A percentile compares a stretch with the other conserved stretches of the same genome.
phyloP scores from a whole-genome alignment of 257 asterid genomes.

The Cordia subcordata region DNA sequence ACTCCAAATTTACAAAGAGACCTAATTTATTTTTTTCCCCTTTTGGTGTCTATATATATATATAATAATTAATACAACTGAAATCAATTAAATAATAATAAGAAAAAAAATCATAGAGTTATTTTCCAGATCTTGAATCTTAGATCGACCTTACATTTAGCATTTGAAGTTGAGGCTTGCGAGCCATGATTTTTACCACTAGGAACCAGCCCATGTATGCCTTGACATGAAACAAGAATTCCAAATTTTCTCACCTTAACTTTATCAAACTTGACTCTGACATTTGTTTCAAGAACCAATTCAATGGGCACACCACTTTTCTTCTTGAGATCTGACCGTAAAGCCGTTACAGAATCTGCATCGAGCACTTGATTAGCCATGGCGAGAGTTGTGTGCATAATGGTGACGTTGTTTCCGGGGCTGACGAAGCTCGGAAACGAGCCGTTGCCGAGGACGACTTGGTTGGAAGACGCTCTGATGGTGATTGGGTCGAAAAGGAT shows the following conservation, averaged over 20 bases:
- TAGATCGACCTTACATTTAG: conserved; percentile 80
- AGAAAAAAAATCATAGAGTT: conserved; percentile 33
- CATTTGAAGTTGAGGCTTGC: conserved; percentile 35
- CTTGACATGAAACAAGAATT: conserved; percentile 64
- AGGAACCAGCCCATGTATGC: conserved; percentile 52
- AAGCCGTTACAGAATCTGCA: conserved; percentile 35
- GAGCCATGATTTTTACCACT: conserved; percentile 49
- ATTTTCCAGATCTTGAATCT: conserved; percentile 83
- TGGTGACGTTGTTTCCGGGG: conserved; percentile 29
- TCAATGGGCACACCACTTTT: conserved; percentile 49
- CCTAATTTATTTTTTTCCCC: no score
- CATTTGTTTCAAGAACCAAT: conserved; percentile 61
- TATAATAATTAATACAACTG: not conserved
- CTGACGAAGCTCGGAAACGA: conserved; percentile 42
- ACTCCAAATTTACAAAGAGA: no score
- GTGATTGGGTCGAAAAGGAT: conserved; percentile 49
- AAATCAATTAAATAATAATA: not conserved
- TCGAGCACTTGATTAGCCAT: conserved; percentile 39
- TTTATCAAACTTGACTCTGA: conserved; percentile 49
- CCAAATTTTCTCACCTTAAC: conserved; percentile 62
- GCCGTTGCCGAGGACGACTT: conserved; percentile 45
- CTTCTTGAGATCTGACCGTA: conserved; percentile 59
- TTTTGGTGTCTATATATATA: no score
- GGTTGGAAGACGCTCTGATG: conserved; percentile 22
- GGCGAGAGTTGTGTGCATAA: conserved; percentile 42